Conservation (phyloP, 1,284 basidiomycete species). For the Hemileia vastatrix region DNA sequence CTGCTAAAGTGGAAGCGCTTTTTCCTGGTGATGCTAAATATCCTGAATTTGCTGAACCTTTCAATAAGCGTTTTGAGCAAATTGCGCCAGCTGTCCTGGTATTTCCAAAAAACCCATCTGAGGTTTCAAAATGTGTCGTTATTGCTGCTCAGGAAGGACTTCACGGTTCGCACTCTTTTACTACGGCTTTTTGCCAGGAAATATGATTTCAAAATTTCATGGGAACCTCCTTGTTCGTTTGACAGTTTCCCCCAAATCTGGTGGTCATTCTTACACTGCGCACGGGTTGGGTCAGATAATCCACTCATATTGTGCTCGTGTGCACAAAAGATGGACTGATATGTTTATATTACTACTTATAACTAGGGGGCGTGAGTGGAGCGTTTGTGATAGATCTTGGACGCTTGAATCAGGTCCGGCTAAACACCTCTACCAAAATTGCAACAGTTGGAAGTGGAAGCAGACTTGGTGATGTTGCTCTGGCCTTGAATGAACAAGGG, state of each 20-base stretch:
- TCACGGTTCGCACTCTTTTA: too few species aligned
- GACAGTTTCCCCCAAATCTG: conserved; percentile 12
- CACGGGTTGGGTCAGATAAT: conserved; percentile 6
- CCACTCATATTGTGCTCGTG: too few species aligned
- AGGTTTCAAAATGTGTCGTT: neutral
- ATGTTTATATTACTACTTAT: too few species aligned
- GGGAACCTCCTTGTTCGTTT: too few species aligned
- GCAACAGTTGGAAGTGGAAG: conserved; percentile 39
- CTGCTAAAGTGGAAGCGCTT: conserved; percentile 9
- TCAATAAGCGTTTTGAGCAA: conserved; percentile 9
- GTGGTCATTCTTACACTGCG: conserved; percentile 17
- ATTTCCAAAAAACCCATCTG: conserved; percentile 1
- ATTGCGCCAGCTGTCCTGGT: conserved; percentile 12
- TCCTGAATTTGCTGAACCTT: conserved; percentile 2
- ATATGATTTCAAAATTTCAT: too few species aligned
- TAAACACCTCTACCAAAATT: conserved; percentile 8
- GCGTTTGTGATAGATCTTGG: conserved; percentile 11
- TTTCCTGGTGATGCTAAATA: conserved; percentile 15
- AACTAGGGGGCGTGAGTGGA: neutral
- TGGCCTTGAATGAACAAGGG: conserved; percentile 36
- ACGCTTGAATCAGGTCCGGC: neutral
- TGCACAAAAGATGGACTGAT: too few species aligned
- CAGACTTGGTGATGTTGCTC: conserved; percentile 43
- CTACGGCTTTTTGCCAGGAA: too few species aligned
- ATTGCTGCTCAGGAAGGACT: too few species aligned